These are phyloP conservation scores for Helminthosporium solani DNA, from an alignment of 2,329 filamentous ascomycete species.

Conservation along the genomic window DNA sequence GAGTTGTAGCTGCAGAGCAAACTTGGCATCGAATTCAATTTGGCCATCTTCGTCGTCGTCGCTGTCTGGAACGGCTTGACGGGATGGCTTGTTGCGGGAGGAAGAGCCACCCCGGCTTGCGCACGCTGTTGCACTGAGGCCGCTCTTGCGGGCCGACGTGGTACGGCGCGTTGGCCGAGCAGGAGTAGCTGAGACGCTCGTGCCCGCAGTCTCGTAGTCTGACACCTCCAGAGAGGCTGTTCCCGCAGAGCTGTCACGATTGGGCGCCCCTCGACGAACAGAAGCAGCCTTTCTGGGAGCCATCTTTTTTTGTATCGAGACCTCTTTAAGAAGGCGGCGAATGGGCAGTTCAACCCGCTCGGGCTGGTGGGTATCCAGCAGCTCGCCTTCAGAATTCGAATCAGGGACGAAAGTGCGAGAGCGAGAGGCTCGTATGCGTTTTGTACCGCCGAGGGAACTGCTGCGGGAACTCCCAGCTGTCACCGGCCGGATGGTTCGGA, in stretches of 20 bases:
- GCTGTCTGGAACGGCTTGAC: slow-evolving; percentile 21
- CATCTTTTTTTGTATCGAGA: slow-evolving; percentile 30
- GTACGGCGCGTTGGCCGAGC: slow-evolving; percentile 40
- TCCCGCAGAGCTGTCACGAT: slow-evolving; percentile 27
- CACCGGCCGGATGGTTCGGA: slow-evolving; percentile 1
- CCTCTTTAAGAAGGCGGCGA: slow-evolving; percentile 35
- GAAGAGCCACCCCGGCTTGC: slow-evolving; percentile 16
- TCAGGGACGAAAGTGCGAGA: slow-evolving; percentile 33
- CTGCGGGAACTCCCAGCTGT: background rate
- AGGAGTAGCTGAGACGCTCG: slow-evolving; percentile 59
- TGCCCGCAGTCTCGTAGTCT: slow-evolving; percentile 63
- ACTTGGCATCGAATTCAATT: slow-evolving; percentile 51
- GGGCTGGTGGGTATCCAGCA: slow-evolving; percentile 12
- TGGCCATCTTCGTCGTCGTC: slow-evolving; percentile 29
- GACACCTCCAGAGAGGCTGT: slow-evolving; percentile 43
- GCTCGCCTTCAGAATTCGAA: slow-evolving; percentile 30
- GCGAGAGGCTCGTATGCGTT: slow-evolving; percentile 25
- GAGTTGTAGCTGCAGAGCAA: slow-evolving; percentile 58
- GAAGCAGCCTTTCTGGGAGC: slow-evolving; percentile 15
- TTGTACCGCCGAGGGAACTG: slow-evolving; percentile 7
- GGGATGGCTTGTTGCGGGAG: slow-evolving; percentile 27
- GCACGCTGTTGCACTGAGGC: slow-evolving; percentile 18
- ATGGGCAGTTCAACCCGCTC: slow-evolving; percentile 5
- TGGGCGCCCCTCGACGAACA: slow-evolving; percentile 12
- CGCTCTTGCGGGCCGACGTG: slow-evolving; percentile 26